Evolutionary conservation across 1,284 basidiomycete genomes (phyloP), one percentile per base, ranked within the genome.

Genomic region (Melampsora allii-populina): DNA sequence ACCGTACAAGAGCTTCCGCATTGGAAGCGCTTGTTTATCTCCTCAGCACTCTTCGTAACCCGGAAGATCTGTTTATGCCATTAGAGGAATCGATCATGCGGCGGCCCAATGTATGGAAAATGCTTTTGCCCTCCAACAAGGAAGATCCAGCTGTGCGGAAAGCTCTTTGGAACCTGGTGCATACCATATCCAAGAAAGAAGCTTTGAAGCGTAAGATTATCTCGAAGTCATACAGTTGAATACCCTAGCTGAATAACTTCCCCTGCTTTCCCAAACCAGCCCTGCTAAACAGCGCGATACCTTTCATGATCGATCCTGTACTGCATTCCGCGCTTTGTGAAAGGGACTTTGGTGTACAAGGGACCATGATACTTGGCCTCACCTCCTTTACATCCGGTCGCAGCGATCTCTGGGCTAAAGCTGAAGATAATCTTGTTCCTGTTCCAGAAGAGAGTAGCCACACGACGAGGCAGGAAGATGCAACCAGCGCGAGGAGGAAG

Each of bases 91-190:
- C 56, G 14, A 17, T 45, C 6, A 36, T 67, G 12, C 29, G 29
- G 33, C 24, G 65, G 46, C 17, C 14, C 45, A 17, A 45, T 19
- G 46, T 63, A 27, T 75, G 72, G 72, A 46, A 75, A 61, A 59
- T 63, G 29, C 39, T 75, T 61, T 14, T 21, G 4, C 31, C 72
- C 27, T 39, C 21, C 31, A 63, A 63, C 12, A 67, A 67, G 46
- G 65, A 75, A 50, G 48, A 75, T 29, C 58, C 72, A 21, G 10
- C 36, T 29, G 59, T 67, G 7, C 65, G 72, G 17, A 75, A 58
- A 45, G 64, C 65, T n/a, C 60, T 67, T 42, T 75, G 72, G 72
- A 24, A 39, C 48, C 61, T 75, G 17, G 58, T 75, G 59, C 58
- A 67, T 46, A 61, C 58, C 24, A 45, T 75, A 42, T 48, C 58